Base-by-base conservation (phyloP, 148 eudicot genomes). In the Talinum fruticosum region DNA sequence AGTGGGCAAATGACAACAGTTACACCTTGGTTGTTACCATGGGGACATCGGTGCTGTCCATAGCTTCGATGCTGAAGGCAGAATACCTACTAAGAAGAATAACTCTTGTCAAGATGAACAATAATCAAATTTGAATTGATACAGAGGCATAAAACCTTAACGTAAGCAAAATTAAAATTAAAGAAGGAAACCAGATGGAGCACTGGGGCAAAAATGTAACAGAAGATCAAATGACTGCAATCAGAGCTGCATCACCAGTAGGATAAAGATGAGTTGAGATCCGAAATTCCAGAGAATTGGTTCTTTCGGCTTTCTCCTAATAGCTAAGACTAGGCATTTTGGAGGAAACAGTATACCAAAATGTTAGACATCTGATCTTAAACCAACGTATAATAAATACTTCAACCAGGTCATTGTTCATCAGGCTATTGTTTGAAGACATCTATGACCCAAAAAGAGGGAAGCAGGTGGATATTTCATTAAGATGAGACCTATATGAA, bases 1-100 rank as follows among this genome's bases (percentile, higher is more conserved):
- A 95, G 96, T 26, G 99, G 99, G 83, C 99, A 95, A 59, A 95
- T 75, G 51, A 91, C 99, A 29, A 95, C 99, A 7, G 96, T 92
- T 35, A 91, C 88, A 26, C 94, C 97, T 7, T 92, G 81, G 70
- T 87, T 83, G 83, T 91, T 87, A 72, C 86, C 97, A 57, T 85
- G 89, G 24, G 96, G 90, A 76, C 99, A 96, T 65, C 81, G 76
- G 76, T 96, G 99, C 37, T 81, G 82, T 65, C 54, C 72, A 47
- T 93, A 96, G 87, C 94, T 93, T 79, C 99, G 86, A 80, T 95
- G 99, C 75, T 91, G 91, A 62, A 95, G 85, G 86, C 99, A 95
- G 76, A 83, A 92, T 28, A 95, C 94, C 99, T 95, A 85, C 33
- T n/a, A 49, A 41, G n/a, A 72, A 64, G 33, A 15, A 73, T 64